phyloP scores from a whole-genome alignment of 495 filamentous ascomycete species.

The Sporormia fimetaria region DNA sequence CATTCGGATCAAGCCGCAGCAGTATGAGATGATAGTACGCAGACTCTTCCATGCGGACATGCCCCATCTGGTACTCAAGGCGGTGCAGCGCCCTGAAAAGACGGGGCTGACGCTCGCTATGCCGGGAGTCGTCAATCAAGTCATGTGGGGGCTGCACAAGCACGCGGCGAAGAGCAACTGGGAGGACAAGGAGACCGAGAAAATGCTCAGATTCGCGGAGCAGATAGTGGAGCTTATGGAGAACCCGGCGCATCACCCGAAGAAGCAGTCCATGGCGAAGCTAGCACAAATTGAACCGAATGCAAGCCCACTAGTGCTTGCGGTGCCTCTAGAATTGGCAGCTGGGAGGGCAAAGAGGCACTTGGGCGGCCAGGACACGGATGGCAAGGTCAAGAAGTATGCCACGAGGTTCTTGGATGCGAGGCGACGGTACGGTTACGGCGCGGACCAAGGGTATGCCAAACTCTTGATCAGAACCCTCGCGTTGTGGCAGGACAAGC shows the following conservation, averaged over 20 bases:
- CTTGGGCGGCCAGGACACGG: conserved; percentile 27
- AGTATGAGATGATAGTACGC: conserved; percentile 28
- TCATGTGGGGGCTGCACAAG: conserved; percentile 22
- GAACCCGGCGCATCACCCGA: conserved; percentile 24
- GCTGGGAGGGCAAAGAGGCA: conserved; percentile 28
- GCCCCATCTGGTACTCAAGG: conserved; percentile 27
- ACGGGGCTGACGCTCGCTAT: conserved; percentile 28
- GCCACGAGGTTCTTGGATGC: conserved; percentile 26
- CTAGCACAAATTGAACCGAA: conserved; percentile 24
- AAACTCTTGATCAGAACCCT: no score
- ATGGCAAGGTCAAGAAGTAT: conserved; percentile 33
- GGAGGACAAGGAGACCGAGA: conserved; percentile 21
- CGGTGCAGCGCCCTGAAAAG: conserved; percentile 21
- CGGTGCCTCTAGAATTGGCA: conserved; percentile 30
- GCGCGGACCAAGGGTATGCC: no score
- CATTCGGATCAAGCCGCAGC: conserved; percentile 3
- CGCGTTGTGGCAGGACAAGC: no score
- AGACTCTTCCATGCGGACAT: conserved; percentile 18
- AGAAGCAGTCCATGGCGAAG: not conserved
- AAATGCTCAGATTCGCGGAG: conserved; percentile 28
- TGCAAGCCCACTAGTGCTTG: conserved; percentile 27
- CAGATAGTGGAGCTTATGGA: conserved; percentile 31
- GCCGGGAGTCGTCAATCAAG: conserved; percentile 15
- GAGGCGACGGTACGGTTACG: conserved; percentile 7
- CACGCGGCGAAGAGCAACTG: conserved; percentile 23